phyloP scores from a whole-genome alignment of 176 grass and related monocot species.

The Musa troglodytarum region DNA sequence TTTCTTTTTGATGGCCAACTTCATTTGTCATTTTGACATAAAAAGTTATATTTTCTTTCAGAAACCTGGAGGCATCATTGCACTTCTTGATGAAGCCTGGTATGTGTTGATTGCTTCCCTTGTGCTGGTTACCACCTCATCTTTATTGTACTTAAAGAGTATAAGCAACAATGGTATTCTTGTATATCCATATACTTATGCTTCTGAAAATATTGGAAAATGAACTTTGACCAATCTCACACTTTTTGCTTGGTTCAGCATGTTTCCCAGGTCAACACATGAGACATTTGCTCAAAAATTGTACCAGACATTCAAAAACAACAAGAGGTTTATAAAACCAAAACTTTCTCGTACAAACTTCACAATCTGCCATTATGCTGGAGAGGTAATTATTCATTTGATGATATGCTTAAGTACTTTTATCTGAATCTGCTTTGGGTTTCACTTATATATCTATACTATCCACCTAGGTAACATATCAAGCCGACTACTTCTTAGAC shows the following conservation, averaged over 20 bases:
- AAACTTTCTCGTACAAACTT: conserved; percentile 80
- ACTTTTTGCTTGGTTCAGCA: conserved; percentile 32
- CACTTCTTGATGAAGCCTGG: conserved; percentile 97
- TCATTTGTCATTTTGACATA: neutral
- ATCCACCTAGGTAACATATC: conserved; percentile 57
- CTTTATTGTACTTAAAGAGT: conserved; percentile 12
- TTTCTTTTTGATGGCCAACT: neutral
- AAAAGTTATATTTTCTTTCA: conserved; percentile 33
- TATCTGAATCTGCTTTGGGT: conserved; percentile 2
- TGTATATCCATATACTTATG: neutral
- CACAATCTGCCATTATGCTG: conserved; percentile 83
- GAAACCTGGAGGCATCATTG: conserved; percentile 95
- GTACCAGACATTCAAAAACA: conserved; percentile 63
- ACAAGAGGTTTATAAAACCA: conserved; percentile 79
- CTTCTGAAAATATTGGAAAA: neutral
- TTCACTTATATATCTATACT: conserved; percentile 6
- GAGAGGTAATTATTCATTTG: conserved; percentile 65
- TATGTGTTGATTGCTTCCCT: conserved; percentile 32
- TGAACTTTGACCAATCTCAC: conserved; percentile 11
- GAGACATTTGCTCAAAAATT: conserved; percentile 72
- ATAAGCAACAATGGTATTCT: neutral
- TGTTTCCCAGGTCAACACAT: conserved; percentile 82
- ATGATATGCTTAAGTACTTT: conserved; percentile 12
- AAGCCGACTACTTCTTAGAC: conserved; percentile 80
- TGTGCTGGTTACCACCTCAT: conserved; percentile 3